phyloP scores from a whole-genome alignment of 2,329 filamentous ascomycete genomes.

The Chrysoporthe deuterocubensis region DNA sequence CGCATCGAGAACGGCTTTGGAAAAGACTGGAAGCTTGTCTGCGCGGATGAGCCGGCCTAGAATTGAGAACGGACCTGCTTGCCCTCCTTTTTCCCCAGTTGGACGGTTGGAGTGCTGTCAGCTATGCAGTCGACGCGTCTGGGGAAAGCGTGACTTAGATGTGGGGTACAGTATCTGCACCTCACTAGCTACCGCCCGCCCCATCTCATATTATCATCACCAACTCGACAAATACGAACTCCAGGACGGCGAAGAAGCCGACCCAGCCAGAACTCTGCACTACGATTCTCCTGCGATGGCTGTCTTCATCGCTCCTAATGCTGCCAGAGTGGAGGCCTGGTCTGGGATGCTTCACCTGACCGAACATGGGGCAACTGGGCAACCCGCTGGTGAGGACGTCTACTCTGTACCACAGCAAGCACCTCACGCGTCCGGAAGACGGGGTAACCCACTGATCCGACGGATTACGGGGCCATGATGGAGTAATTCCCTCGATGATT shows the following conservation, averaged over 20 bases:
- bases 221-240: neutral
- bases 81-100: neutral
- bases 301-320: neutral
- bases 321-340: neutral
- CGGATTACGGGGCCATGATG: neutral
- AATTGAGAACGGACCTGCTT: neutral
- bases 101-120: neutral
- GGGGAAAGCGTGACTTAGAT: conserved; percentile 13
- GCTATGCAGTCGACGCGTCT: conserved; percentile 14
- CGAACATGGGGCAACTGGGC: neutral
- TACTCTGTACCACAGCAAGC: neutral
- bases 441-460: neutral
- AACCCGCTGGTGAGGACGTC: neutral
- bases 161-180: conserved; percentile 20
- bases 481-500: neutral
- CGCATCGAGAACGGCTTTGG: neutral
- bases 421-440: too few relatives aligned
- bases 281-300: neutral
- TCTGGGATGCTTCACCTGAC: too few relatives aligned
- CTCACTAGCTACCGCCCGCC: neutral
- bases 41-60: neutral
- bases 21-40: neutral
- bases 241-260: neutral
- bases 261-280: neutral
- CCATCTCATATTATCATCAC: neutral